Conservation (phyloP, 2,329 filamentous ascomycete species). For the Aspergillus hiratsukae region DNA sequence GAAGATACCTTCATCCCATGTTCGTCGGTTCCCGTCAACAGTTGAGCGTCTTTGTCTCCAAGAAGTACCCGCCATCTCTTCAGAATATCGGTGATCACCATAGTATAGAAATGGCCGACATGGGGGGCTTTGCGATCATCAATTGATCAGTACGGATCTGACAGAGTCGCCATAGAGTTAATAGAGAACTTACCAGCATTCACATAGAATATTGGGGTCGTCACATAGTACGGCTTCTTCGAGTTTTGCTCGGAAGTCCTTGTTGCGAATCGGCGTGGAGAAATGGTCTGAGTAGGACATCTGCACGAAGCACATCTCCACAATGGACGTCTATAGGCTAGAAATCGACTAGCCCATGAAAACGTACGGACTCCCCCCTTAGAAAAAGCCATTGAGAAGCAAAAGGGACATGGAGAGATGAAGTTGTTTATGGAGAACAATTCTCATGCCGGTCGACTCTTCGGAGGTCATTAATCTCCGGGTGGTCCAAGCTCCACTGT, state of each 20-base stretch:
- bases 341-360: constrained; percentile 25
- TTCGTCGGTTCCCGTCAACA: constrained; percentile 93
- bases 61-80: constrained; percentile 86
- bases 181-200: constrained; percentile 64
- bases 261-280: constrained; percentile 29
- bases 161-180: neutral
- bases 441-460: constrained; percentile 20
- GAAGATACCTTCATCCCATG: constrained; percentile 79
- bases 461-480: constrained; percentile 25
- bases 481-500: constrained; percentile 35
- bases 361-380: constrained; percentile 27
- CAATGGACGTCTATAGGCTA: constrained; percentile 16
- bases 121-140: constrained; percentile 65
- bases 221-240: constrained; percentile 87
- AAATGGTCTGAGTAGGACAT: constrained; percentile 14
- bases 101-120: constrained; percentile 89
- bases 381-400: constrained; percentile 23
- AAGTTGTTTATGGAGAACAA: neutral
- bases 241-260: constrained; percentile 16
- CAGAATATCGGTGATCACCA: constrained; percentile 83
- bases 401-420: constrained; percentile 5
- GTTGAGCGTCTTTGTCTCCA: constrained; percentile 60
- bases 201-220: constrained; percentile 97
- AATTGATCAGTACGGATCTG: neutral
- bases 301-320: constrained; percentile 31